Percentiles rank a stretch among this genome's conserved stretches.
Conservation (phyloP, 75 land plant species). For the Picea sitchensis region DNA sequence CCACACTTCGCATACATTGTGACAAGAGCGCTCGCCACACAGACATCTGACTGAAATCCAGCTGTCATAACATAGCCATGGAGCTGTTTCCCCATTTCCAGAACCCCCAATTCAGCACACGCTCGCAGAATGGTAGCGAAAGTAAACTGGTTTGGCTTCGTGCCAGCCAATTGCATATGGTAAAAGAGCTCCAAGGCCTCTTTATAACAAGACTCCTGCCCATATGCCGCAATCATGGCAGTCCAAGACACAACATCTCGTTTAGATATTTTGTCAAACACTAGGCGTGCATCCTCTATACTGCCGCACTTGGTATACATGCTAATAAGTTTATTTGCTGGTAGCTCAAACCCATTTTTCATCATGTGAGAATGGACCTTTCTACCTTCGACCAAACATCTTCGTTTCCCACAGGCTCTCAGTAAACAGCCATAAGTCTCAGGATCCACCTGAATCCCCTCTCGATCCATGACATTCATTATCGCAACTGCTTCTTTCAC, state of each 20-base stretch:
- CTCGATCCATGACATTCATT: conserved; percentile 1
- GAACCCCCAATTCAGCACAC: conserved; percentile 52
- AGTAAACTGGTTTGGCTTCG: conserved; percentile 37
- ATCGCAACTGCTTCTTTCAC: not conserved
- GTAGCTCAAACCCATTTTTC: conserved; percentile 29
- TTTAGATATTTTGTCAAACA: conserved; percentile 41
- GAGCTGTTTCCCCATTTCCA: conserved; percentile 56
- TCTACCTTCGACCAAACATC: conserved; percentile 27
- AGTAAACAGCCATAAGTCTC: not conserved
- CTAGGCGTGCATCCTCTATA: conserved; percentile 41
- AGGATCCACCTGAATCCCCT: conserved; percentile 7
- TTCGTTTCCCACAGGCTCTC: conserved; percentile 4
- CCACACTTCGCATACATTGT: conserved; percentile 83
- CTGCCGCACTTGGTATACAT: conserved; percentile 64
- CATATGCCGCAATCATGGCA: conserved; percentile 59
- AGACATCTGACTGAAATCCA: conserved; percentile 41
- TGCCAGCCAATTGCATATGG: conserved; percentile 37
- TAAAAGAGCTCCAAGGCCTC: conserved; percentile 47
- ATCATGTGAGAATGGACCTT: conserved; percentile 49
- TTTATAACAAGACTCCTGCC: conserved; percentile 42
- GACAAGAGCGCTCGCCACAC: conserved; percentile 48
- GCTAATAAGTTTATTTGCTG: conserved; percentile 60
- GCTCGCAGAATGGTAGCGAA: conserved; percentile 65
- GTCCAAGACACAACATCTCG: conserved; percentile 62
- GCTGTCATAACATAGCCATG: conserved; percentile 46